These are phyloP conservation scores for Asterella californica DNA, from an alignment of 225 moss, liverwort and hornwort species.

Conservation along the genomic window DNA sequence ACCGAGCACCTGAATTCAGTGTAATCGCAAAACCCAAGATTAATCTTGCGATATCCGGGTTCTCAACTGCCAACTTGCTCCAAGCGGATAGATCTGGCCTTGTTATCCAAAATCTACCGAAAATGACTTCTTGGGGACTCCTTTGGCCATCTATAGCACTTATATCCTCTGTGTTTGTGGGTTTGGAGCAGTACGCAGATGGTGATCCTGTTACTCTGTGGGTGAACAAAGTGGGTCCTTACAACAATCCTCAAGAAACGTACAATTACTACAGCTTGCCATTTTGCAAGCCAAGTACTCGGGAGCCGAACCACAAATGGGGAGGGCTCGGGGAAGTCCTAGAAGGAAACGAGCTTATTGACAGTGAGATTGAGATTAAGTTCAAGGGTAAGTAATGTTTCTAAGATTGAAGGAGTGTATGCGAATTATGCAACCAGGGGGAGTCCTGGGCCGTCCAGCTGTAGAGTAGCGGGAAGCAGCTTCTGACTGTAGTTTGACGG, in stretches of 20 bases:
- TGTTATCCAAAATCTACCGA: too few species aligned
- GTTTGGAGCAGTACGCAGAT: constrained; percentile 61
- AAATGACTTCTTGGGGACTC: neutral
- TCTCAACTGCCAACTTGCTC: neutral
- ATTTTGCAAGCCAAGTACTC: constrained; percentile 68
- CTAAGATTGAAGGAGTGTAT: too few species aligned
- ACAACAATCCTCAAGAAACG: constrained; percentile 98
- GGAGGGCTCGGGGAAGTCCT: constrained; percentile 98
- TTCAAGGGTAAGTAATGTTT: constrained; percentile 61
- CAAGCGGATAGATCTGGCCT: neutral
- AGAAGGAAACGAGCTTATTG: constrained; percentile 96
- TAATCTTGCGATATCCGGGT: neutral
- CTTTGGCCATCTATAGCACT: neutral
- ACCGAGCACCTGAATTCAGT: neutral
- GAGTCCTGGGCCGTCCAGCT: neutral
- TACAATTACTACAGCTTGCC: constrained; percentile 99
- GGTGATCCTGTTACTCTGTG: constrained; percentile 79
- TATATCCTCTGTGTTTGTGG: constrained; percentile 4
- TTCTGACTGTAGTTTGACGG: too few species aligned
- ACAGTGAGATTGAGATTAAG: constrained; percentile 88
- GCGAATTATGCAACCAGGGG: neutral
- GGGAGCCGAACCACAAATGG: constrained; percentile 84
- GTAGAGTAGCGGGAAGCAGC: neutral
- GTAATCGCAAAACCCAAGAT: neutral
- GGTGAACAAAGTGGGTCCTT: constrained; percentile 99